Percentiles rank a stretch among this genome's conserved stretches.
These are phyloP conservation scores for Coelastrella sp. DNA, from an alignment of 139 green algal species.

Conservation along the genomic window DNA sequence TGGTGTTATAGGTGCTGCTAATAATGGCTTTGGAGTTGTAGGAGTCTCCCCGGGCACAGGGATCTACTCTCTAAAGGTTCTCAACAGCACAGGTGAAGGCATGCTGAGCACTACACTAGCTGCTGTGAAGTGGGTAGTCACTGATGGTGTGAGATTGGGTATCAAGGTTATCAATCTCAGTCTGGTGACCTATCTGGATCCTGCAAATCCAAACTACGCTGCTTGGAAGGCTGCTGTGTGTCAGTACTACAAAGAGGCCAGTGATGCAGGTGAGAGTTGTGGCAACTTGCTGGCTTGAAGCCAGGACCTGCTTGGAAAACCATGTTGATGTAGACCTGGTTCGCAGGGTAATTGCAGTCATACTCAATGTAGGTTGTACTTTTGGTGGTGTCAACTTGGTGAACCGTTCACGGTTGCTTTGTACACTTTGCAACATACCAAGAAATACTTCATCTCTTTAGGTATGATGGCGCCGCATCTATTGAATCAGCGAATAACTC, in stretches of 20 bases:
- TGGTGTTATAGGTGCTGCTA: conserved; percentile 1
- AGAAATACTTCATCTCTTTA: too few species aligned
- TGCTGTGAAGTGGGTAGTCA: conserved; percentile 25
- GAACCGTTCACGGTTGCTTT: too few species aligned
- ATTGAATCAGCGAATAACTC: neutral
- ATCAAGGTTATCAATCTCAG: conserved; percentile 22
- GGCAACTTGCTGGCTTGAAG: neutral
- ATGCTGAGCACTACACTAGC: neutral
- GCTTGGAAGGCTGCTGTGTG: neutral
- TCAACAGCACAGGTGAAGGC: neutral
- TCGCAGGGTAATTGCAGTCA: neutral
- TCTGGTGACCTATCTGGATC: neutral
- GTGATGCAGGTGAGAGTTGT: neutral
- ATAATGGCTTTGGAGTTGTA: conserved; percentile 4
- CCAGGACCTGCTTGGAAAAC: neutral
- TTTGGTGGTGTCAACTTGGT: too few species aligned
- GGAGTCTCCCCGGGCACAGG: neutral
- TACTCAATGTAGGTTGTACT: too few species aligned
- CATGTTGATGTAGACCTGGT: neutral
- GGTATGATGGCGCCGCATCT: too few species aligned
- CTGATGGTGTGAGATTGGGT: neutral
- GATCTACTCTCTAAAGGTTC: conserved; percentile 15
- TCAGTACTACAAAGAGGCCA: neutral
- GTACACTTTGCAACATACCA: too few species aligned
- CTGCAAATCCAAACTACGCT: neutral